Base-by-base conservation (phyloP, 169 alveolate genomes). In the Eimeria tenella region DNA sequence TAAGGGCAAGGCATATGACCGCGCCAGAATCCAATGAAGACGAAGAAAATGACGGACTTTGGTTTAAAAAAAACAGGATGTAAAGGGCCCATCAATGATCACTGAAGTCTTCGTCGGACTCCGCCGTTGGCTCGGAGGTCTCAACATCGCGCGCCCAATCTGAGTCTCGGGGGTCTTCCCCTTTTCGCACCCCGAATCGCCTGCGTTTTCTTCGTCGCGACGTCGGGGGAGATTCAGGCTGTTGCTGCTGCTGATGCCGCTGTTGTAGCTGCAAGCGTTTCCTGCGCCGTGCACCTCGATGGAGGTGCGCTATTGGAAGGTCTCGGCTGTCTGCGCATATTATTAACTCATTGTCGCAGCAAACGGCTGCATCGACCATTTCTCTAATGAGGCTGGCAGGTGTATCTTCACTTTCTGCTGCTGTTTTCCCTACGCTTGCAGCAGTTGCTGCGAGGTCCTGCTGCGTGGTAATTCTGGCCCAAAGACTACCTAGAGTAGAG, bases 111-210 rank as follows among this genome's bases (percentile, higher is more conserved):
- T 83, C 90, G 53, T 83, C 90, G 25, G 90, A 83, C 62, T 55
- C 90, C n/a, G 90, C 90, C 60, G 90, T 58, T 55, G 75, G 58
- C 62, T 83, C 90, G 25, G 90, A 83, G 31, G 90, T 58, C 75
- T 83, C 90, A 50, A 8, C 77, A 60, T 83, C 90, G 8, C 77
- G 55, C 65, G 90, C 90, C 90, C 90, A 83, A 58, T 83, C 90
- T 25, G 90, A 83, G 75, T 83, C 90, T 21, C 90, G 73, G 90
- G 90, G 90, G 13, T 83, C 90, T 19, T 83, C 90, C 58, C 90
- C 90, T 49, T 83, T 83, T 50, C 90, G 90, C 13, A 83, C 60
- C 75, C 77, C 90, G n/a, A 83, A 83, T 56, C 75, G 25, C 62
- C 90, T 83, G 77, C 90, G 90, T 56, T 60, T 83, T 75, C 60